Conservation (phyloP, 306 rosid species). For the Neltuma alba region DNA sequence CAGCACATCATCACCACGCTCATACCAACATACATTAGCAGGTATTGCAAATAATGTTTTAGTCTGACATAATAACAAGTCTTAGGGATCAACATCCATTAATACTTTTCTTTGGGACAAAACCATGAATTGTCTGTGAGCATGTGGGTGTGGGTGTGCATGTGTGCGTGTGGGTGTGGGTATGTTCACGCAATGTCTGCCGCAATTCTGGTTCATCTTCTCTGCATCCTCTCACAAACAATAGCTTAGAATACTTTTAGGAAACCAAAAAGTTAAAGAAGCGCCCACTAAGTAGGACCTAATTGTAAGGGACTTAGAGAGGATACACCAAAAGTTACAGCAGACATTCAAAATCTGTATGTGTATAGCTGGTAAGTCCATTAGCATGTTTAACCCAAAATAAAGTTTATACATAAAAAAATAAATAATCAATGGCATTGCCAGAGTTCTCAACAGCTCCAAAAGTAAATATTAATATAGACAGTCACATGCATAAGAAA, state of each 20-base stretch:
- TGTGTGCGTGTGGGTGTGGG: no score
- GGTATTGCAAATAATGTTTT: constrained; percentile 1
- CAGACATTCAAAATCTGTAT: background rate
- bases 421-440: background rate
- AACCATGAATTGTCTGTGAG: background rate
- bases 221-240: background rate
- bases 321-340: background rate
- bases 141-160: background rate
- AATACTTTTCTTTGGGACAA: background rate
- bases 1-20: constrained; percentile 8
- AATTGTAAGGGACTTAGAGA: background rate
- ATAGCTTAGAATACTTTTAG: background rate
- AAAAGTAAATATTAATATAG: constrained; percentile 25
- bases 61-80: background rate
- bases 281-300: background rate
- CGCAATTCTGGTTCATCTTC: background rate
- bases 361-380: background rate
- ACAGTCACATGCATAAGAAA: constrained; percentile 25
- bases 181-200: background rate
- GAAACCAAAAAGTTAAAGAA: background rate
- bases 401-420: background rate
- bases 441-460: constrained; percentile 8
- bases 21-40: constrained; percentile 17
- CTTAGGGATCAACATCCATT: constrained; percentile 11
- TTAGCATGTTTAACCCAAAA: constrained; percentile 8